Percentiles rank a stretch among this genome's conserved stretches.
Evolutionary conservation across 257 asterid species (phyloP).

Genomic region (Voacanga thouarsii): DNA sequence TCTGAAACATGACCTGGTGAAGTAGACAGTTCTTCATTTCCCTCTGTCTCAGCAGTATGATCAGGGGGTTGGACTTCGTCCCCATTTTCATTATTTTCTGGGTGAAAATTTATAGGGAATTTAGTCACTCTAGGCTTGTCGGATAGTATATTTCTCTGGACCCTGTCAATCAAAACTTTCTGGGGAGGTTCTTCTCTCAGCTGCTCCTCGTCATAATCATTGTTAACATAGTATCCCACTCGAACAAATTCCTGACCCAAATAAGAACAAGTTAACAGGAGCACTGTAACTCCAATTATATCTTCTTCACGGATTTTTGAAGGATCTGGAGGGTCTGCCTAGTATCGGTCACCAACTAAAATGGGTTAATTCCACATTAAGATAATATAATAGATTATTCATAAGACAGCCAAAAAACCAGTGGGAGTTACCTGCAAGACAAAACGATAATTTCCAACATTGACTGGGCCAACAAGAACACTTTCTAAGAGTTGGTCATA

Average conservation of each 20-base stretch:
- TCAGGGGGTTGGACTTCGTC: conserved; percentile 60
- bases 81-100: conserved; percentile 60
- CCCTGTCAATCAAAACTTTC: conserved; percentile 71
- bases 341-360: conserved; percentile 17
- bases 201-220: conserved; percentile 82
- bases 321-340: conserved; percentile 99
- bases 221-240: conserved; percentile 91
- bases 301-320: conserved; percentile 94
- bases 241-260: conserved; percentile 90
- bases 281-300: conserved; percentile 91
- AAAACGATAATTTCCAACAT: conserved; percentile 89
- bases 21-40: conserved; percentile 41
- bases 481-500: conserved; percentile 95
- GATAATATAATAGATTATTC: neutral
- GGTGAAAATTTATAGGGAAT: conserved; percentile 78
- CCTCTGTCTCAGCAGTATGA: conserved; percentile 47
- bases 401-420: neutral
- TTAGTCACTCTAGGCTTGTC: conserved; percentile 96
- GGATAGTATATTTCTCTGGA: conserved; percentile 77
- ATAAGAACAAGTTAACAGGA: conserved; percentile 87
- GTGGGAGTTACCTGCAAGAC: conserved; percentile 64
- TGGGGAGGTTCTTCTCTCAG: conserved; percentile 88
- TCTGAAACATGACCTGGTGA: conserved; percentile 35
- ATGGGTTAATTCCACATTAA: neutral
- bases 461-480: conserved; percentile 97